These are phyloP conservation scores for Stylonectria norvegica DNA, from an alignment of 2,329 filamentous ascomycete genomes.

Conservation along the genomic window DNA sequence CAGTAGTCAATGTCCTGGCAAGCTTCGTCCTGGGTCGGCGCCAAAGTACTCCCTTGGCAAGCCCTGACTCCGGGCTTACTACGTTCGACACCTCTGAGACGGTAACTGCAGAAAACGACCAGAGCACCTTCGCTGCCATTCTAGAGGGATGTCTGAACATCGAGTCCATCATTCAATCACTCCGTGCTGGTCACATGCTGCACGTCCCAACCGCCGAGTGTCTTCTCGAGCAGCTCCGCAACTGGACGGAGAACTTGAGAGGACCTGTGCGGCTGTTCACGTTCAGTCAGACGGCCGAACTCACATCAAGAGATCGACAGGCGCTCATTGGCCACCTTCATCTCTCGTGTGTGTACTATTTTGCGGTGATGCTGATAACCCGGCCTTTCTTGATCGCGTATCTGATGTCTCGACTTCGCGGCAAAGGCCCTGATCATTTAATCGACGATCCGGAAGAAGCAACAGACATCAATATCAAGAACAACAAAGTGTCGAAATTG, in stretches of 20 bases:
- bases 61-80: constrained; percentile 1
- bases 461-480: constrained; percentile 18
- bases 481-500: constrained; percentile 29
- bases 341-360: constrained; percentile 15
- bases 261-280: constrained; percentile 1
- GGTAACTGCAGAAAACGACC: not conserved
- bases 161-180: constrained; percentile 1
- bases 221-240: constrained; percentile 1
- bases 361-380: constrained; percentile 15
- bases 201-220: constrained; percentile 1
- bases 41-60: constrained; percentile 1
- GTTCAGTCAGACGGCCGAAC: not conserved
- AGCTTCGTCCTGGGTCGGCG: constrained; percentile 15
- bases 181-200: not conserved
- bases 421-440: constrained; percentile 1
- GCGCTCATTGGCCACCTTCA: constrained; percentile 10
- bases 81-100: not conserved
- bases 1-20: constrained; percentile 13
- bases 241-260: constrained; percentile 1
- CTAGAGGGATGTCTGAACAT: not conserved
- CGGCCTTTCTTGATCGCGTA: constrained; percentile 14
- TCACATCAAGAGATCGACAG: constrained; percentile 4
- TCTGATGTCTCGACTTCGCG: constrained; percentile 7
- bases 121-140: constrained; percentile 1
- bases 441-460: constrained; percentile 3